A percentile compares a stretch with the other conserved stretches of the same genome.
Evolutionary conservation across 164 flowering plant genomes (phyloP).

Genomic region (Vitis riparia): DNA sequence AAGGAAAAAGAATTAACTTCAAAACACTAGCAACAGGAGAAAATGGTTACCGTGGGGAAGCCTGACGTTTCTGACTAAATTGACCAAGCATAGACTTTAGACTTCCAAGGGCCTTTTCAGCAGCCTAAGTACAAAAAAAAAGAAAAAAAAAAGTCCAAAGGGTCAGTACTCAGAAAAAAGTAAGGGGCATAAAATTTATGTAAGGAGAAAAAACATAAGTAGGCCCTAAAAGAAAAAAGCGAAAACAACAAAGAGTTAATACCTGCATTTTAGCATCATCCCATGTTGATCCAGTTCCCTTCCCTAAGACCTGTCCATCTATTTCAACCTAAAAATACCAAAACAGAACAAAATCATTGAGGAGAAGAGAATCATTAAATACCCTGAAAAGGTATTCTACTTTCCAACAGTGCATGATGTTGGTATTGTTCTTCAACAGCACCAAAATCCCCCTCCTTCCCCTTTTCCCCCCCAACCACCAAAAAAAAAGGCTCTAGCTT

Average conservation of each 20-base stretch:
- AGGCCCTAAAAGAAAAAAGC: background rate
- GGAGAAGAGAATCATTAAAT: background rate
- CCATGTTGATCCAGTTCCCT: conserved; percentile 78
- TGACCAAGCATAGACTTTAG: conserved; percentile 55
- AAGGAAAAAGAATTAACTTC: background rate
- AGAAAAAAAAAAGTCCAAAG: conserved; percentile 10
- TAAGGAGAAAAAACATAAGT: conserved; percentile 1
- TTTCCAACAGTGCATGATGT: too few relatives aligned
- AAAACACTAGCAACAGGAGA: background rate
- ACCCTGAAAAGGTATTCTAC: too few relatives aligned
- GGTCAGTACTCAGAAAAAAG: conserved; percentile 2
- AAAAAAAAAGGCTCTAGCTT: too few relatives aligned
- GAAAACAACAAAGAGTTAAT: conserved; percentile 1
- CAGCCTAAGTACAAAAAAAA: conserved; percentile 70
- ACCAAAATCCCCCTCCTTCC: too few relatives aligned
- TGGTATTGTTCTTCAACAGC: too few relatives aligned
- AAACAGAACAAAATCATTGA: conserved; percentile 2
- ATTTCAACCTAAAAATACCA: conserved; percentile 63
- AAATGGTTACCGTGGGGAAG: conserved; percentile 71
- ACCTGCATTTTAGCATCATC: conserved; percentile 91
- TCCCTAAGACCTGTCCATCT: conserved; percentile 74
- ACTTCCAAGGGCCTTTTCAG: conserved; percentile 72
- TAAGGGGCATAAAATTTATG: background rate
- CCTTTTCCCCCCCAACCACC: too few relatives aligned
- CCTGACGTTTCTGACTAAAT: conserved; percentile 45